Percentiles rank a stretch among this genome's conserved stretches.
Evolutionary conservation across 495 filamentous ascomycete species (phyloP).

Genomic region (Evansstolkia leycettana): DNA sequence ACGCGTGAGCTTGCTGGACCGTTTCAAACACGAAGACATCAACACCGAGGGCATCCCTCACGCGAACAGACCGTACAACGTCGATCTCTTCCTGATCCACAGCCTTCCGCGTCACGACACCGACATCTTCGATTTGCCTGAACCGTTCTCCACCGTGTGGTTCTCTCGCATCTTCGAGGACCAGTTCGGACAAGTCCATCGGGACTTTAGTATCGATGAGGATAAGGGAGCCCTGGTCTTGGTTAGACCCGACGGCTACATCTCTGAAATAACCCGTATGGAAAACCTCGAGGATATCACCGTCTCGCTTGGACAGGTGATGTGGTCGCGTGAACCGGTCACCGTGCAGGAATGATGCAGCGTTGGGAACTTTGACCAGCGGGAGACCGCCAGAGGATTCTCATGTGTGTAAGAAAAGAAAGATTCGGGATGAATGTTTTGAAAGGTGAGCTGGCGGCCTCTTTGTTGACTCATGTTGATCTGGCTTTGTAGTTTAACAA

Average conservation of each 20-base stretch:
- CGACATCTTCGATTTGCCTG: not conserved
- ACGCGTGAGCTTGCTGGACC: too few species aligned
- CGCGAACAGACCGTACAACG: not conserved
- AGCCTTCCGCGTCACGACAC: not conserved
- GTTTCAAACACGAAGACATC: not conserved
- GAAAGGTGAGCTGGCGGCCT: too few species aligned
- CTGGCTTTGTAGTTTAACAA: too few species aligned
- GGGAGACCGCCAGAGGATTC: too few species aligned
- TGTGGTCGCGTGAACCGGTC: too few species aligned
- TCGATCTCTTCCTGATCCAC: constrained; percentile 2
- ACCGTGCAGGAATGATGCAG: too few species aligned
- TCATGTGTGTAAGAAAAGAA: too few species aligned
- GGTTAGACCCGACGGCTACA: constrained; percentile 4
- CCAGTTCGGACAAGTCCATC: not conserved
- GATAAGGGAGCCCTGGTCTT: constrained; percentile 1
- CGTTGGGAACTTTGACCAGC: too few species aligned
- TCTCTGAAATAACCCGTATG: not conserved
- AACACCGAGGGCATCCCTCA: not conserved
- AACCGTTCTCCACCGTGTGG: not conserved
- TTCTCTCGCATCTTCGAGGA: not conserved
- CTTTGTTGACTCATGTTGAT: too few species aligned
- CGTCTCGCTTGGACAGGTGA: too few species aligned
- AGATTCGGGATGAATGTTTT: too few species aligned
- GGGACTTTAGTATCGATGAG: not conserved
- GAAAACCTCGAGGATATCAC: not conserved